Percentiles rank a stretch among this genome's conserved stretches.
phyloP scores from a whole-genome alignment of 805 yeast species.

The Limtongia smithiae region DNA sequence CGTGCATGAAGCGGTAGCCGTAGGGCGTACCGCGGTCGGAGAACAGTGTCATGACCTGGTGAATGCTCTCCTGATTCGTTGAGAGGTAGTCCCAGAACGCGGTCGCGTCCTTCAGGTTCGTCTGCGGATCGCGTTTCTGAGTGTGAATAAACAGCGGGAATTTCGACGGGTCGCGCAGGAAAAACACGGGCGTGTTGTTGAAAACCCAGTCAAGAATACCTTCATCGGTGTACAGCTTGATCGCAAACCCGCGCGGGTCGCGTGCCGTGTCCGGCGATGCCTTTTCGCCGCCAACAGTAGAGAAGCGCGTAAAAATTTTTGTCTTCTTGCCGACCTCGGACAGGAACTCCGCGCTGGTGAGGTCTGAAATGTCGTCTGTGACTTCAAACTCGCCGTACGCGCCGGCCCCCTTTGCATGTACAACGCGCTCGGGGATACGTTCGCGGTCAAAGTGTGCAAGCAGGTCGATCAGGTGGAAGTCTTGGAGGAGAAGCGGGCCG shows the following conservation, averaged over 20 bases:
- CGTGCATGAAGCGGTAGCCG: slow-evolving; percentile 54
- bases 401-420: slow-evolving; percentile 65
- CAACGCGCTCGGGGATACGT: slow-evolving; percentile 64
- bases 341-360: slow-evolving; percentile 52
- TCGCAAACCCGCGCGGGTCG: slow-evolving; percentile 68
- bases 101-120: slow-evolving; percentile 54
- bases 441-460: slow-evolving; percentile 62
- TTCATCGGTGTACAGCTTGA: slow-evolving; percentile 62
- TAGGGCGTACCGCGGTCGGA: slow-evolving; percentile 60
- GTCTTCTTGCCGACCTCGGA: slow-evolving; percentile 73
- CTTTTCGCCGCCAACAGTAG: slow-evolving; percentile 67
- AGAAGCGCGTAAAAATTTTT: slow-evolving; percentile 54
- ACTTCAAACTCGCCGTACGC: slow-evolving; percentile 58
- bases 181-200: slow-evolving; percentile 68
- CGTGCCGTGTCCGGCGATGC: slow-evolving; percentile 65
- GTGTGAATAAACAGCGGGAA: slow-evolving; percentile 66
- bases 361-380: slow-evolving; percentile 54
- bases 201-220: slow-evolving; percentile 71
- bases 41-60: slow-evolving; percentile 56
- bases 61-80: slow-evolving; percentile 54
- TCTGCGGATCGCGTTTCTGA: slow-evolving; percentile 66
- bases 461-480: slow-evolving; percentile 53
- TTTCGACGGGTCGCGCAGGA: slow-evolving; percentile 60
- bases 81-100: slow-evolving; percentile 57
- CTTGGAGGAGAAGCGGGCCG: slow-evolving; percentile 60